Conservation (phyloP, 1,284 basidiomycete species). For the Pyrrhoderma noxium region DNA sequence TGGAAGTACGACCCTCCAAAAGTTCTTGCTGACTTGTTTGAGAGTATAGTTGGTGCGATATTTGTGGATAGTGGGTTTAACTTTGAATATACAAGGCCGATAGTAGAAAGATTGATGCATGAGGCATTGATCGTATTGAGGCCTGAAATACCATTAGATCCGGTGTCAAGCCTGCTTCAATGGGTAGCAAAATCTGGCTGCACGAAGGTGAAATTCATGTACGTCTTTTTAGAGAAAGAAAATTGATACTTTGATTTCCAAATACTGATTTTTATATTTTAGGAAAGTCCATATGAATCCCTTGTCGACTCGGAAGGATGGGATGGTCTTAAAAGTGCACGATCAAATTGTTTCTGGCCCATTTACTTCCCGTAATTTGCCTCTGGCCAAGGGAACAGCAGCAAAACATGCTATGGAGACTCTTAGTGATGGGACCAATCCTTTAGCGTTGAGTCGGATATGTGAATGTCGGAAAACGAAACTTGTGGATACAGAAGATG, state of each 20-base stretch:
- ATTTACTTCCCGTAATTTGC: constrained; percentile 44
- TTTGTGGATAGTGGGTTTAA: constrained; percentile 74
- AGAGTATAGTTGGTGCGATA: constrained; percentile 79
- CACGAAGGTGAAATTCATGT: constrained; percentile 38
- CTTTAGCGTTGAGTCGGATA: constrained; percentile 38
- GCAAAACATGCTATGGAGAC: constrained; percentile 50
- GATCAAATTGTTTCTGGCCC: constrained; percentile 50
- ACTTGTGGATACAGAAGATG: constrained; percentile 6
- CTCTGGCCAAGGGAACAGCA: constrained; percentile 57
- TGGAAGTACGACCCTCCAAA: constrained; percentile 84
- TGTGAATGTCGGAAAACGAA: constrained; percentile 42
- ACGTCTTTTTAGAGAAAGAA: constrained; percentile 21
- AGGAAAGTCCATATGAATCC: constrained; percentile 44
- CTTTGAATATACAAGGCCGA: constrained; percentile 51
- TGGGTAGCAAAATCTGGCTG: constrained; percentile 58
- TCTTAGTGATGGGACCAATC: constrained; percentile 40
- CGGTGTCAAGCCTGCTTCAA: constrained; percentile 56
- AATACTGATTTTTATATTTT: neutral
- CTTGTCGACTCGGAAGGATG: constrained; percentile 40
- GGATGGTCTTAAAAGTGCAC: constrained; percentile 51
- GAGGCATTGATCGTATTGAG: constrained; percentile 51
- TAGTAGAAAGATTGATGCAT: constrained; percentile 55
- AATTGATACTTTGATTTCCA: neutral
- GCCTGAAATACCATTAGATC: constrained; percentile 55
- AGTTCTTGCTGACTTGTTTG: constrained; percentile 68